Conservation (phyloP, 805 yeast species). For the Candida vaughaniae region DNA sequence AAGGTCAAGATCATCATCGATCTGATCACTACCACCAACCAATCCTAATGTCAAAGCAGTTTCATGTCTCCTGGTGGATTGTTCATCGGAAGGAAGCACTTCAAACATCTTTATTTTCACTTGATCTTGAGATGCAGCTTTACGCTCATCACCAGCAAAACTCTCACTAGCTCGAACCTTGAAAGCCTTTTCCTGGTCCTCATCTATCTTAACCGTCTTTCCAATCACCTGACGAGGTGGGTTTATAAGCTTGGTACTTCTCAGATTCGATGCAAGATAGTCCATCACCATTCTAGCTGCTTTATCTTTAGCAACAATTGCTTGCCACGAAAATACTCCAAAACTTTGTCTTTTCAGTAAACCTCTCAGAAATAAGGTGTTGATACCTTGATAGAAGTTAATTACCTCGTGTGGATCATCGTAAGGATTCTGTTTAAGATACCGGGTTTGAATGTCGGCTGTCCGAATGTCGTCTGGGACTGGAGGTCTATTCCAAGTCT, state of each 20-base stretch:
- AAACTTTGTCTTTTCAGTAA: constrained; percentile 40
- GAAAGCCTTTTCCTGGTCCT: constrained; percentile 3
- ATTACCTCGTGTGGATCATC: constrained; percentile 31
- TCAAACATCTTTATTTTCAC: not conserved
- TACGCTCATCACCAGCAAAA: not conserved
- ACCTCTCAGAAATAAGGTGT: constrained; percentile 33
- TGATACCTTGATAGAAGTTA: constrained; percentile 41
- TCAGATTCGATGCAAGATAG: constrained; percentile 1
- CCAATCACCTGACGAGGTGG: not conserved
- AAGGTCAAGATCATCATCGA: constrained; percentile 16
- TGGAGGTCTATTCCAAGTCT: not conserved
- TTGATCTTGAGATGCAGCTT: not conserved
- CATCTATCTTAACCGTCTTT: not conserved
- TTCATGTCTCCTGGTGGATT: constrained; percentile 9
- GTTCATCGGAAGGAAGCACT: not conserved
- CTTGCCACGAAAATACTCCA: constrained; percentile 54
- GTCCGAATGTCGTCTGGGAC: too few relatives aligned
- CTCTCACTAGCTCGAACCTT: constrained; percentile 3
- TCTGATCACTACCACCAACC: not conserved
- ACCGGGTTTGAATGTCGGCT: not conserved
- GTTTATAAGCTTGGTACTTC: not conserved
- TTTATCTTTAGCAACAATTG: constrained; percentile 49
- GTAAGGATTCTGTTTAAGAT: constrained; percentile 18
- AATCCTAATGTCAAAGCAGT: constrained; percentile 34
- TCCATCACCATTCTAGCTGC: constrained; percentile 9